Base-by-base conservation (phyloP, 2,329 filamentous ascomycete genomes). In the Pseudocercospora cruenta region DNA sequence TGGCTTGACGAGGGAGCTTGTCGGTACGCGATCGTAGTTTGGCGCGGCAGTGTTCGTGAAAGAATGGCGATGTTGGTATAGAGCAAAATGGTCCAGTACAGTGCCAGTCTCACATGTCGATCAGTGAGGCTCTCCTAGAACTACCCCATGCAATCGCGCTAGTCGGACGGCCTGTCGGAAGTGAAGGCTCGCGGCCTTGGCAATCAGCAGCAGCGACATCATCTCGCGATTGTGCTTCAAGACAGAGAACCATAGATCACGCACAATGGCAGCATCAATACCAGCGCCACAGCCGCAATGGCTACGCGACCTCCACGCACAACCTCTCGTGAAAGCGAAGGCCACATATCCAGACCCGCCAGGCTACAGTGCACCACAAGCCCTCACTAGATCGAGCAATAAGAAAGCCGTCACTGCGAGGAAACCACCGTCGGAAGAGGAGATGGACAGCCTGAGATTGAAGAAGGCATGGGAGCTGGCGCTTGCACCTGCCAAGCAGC, bases 381-480 rank as follows among this genome's bases (percentile, higher is more conserved):
- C 64, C 59, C 65, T 63, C 22, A 60, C 63, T 59, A 60, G 54
- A 28, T 71, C 73, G 33, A 66, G 64, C 39, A 71, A 62, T 36
- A 71, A 70, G 58, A 67, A 71, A 58, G 47, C 70, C 62, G 65
- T 67, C 65, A 73, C 74, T 76, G 76, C 79, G 67, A 88, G 90
- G 72, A 88, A 90, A 74, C 83, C 90, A 67, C 90, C 91, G 33
- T 90, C 91, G 1, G 80, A 90, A 71, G 91, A 91, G 74, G 94
- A 98, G 81, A 97, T 94, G 86, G 94, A 98, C 79, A 93, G 91
- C 22, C 85, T 99, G 69, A 98, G 98, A 84, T 84, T 99, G 74
- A 99, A 99, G 82, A 99, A 99, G 80, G 95, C 95, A 0, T 99
- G 95, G 95, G 95, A 99, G 80, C 87, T 99, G 53, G 94, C 95